Base-by-base conservation (phyloP, 2,329 filamentous ascomycete species). In the Penicillium sp. region DNA sequence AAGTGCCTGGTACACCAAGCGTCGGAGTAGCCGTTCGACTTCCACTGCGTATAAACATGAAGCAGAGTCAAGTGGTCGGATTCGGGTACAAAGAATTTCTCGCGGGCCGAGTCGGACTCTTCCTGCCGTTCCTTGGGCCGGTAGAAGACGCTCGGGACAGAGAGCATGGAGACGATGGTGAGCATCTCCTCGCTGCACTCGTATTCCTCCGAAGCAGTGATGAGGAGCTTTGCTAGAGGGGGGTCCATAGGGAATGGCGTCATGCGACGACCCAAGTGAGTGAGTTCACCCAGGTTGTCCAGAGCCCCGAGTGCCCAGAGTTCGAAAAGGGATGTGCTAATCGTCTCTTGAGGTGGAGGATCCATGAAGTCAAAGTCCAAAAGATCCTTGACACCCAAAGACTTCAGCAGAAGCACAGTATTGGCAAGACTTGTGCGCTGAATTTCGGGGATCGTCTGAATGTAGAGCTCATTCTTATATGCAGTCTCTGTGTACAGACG, bases 291-390 rank as follows among this genome's bases (percentile, higher is more conserved):
- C 14, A 97, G 81, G 63, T 99, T 96, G 69, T 96, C 90, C 11
- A 99, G 75, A 0, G 94, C 92, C 1, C 94, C 94, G 0, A 99
- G 79, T 0, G 94, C 92, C 94, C 94, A 99, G 0, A 99, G 83
- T 64, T 99, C 94, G 73, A 97, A 99, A 31, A 99, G 85, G 3
- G 92, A 96, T 0, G 94, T 99, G 0, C 90, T 92, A 60, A 99
- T 97, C 0, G 92, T 96, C 65, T 99, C 95, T 73, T 99, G 94
- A 0, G 94, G 94, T 6, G 94, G 94, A 1, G 94, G 94, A 62
- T 99, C 94, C 92, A 99, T 97, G 64, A 99, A 99, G 69, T 97
- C 91, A 66, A 99, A 99, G 70, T 99, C 92, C 1, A 99, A 76
- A 9, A 99, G 79, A 61, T 99, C 92, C 66, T 90, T 92, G 16